Base-by-base conservation (phyloP, 805 yeast genomes). In the Candida ponderosae region DNA sequence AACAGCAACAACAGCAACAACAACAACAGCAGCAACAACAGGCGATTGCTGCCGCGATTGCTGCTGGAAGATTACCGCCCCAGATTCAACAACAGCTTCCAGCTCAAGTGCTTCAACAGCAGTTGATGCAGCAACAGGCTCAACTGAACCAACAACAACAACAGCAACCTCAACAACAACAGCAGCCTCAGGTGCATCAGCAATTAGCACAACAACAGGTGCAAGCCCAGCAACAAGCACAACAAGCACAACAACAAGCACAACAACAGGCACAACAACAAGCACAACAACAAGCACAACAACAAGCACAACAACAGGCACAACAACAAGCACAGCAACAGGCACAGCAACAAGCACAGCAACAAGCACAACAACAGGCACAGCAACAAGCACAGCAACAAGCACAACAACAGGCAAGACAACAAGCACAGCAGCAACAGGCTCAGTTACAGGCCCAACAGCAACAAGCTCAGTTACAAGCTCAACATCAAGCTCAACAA, bases 51-150 rank as follows among this genome's bases (percentile, higher is more conserved):
- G 28, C 28, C 4, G n/a, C 28, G 5, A 13, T 24, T 13, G 5
- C 28, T 24, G 5, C 14, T 13, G 28, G 28, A 5, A 24, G 28
- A 24, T 13, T 28, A 9, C 35, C 15, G 10, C 32, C 29, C 3
- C 34, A 27, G 16, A 20, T 48, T n/a, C 46, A 51, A 21, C 53
- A 47, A 39, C 60, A 31, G 11, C 34, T 23, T 24, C 28, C 11
- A 13, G 11, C 24, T 21, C 24, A 21, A 21, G 24, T 21, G 11
- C 24, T 9, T 9, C 24, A 21, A 21, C 24, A 21, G 7, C 24
- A 21, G 11, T 21, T 21, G 11, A 21, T 11, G 11, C 24, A 21
- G 11, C 24, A n/a, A n/a, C n/a, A n/a, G n/a, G n/a, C n/a, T n/a
- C n/a, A n/a, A n/a, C n/a, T n/a, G n/a, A n/a, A n/a, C n/a, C n/a